These are phyloP conservation scores for Ophiostoma ulmi DNA, from an alignment of 2,329 filamentous ascomycete species.

Conservation along the genomic window DNA sequence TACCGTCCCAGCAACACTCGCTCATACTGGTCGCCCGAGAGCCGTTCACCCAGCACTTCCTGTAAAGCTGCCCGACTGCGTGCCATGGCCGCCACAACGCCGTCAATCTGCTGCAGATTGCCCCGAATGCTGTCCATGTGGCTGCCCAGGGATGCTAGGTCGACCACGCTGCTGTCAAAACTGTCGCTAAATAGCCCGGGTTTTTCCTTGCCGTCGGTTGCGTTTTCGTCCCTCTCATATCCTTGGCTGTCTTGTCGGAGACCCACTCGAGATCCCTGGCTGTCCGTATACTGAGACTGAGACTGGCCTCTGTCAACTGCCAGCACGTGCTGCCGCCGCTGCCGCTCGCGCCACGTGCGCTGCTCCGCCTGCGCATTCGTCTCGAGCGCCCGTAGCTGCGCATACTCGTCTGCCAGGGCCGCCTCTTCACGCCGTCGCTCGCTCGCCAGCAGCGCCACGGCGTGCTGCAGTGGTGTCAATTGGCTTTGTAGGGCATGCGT, in stretches of 20 bases:
- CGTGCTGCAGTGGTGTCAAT: conserved; percentile 59
- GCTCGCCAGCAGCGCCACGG: conserved; percentile 53
- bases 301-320: conserved; percentile 29
- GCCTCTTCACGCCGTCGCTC: conserved; percentile 55
- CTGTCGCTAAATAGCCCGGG: conserved; percentile 5
- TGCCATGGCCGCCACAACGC: conserved; percentile 46
- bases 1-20: conserved; percentile 43
- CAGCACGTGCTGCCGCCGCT: conserved; percentile 48
- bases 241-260: background rate
- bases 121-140: conserved; percentile 54
- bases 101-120: conserved; percentile 52
- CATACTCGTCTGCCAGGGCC: conserved; percentile 53
- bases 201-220: background rate
- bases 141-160: conserved; percentile 36
- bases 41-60: conserved; percentile 43
- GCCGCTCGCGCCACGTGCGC: conserved; percentile 45
- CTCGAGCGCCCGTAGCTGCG: conserved; percentile 47
- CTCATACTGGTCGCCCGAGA: conserved; percentile 45
- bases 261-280: conserved; percentile 8
- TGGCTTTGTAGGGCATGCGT: conserved; percentile 51
- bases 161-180: conserved; percentile 11
- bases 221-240: background rate
- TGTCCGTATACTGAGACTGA: background rate
- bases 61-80: conserved; percentile 47
- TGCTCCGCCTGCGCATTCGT: conserved; percentile 53